Evolutionary conservation across 176 grass and related monocot genomes (phyloP), one percentile per base, ranked within the genome.

Genomic region (Aegilops speltoides): DNA sequence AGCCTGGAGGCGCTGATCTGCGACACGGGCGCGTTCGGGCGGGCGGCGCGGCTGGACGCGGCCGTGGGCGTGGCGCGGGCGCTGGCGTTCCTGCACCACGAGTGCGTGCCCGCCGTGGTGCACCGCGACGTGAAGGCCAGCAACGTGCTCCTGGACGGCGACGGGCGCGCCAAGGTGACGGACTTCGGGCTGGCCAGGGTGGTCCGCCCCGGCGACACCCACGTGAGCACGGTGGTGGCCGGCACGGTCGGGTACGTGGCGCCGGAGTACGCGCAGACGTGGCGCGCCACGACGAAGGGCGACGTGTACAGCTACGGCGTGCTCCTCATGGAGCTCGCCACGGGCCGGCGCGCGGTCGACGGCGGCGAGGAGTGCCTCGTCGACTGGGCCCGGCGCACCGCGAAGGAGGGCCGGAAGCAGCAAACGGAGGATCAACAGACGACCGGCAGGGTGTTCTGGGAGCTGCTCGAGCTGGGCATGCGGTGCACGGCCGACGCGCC

Each of bases 201-300:
- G 81, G 90, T 98, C 52, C 87, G 82, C 1, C 76, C 90, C 2
- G 97, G 90, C 22, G 90, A 94, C 15, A 98, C 90, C 10, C 97
- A 98, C 83, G 97, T 98, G 8, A 98, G 94, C 90, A 98, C 97
- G 59, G 62, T 96, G 83, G 82, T 98, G 50, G 97, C 97, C 5
- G 97, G 97, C n/a, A 98, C 97, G n/a, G 90, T 96, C 22, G 97
- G 97, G 12, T 98, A 98, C 86, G 97, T 98, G 76, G 97, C 93
- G 0, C 97, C 93, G 10, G 97, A 98, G 76, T 98, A 98, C 52
- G 86, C 77, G 0, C 97, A 96, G 34, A 98, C 92, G 19, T 98
- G 97, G 97, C 90, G 87, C 66, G 97, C 94, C 16, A 96, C 97
- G 7, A 98, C 93, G 2, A 94, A 92, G 1, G 93, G 97, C 17